Conservation (phyloP, 768 basidiomycete genomes). For the Lactarius hengduanensis region DNA sequence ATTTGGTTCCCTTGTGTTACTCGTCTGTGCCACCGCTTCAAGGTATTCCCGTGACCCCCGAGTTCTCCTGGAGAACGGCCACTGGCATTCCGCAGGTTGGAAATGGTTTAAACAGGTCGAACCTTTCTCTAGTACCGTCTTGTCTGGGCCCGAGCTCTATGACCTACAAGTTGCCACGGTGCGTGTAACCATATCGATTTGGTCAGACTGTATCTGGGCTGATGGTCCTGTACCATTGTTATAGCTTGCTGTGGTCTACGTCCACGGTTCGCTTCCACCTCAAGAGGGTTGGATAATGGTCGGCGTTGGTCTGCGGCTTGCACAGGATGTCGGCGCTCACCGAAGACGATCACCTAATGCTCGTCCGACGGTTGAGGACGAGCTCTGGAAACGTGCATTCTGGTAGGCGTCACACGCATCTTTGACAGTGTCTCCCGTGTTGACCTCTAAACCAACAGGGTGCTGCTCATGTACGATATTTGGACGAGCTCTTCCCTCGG, state of each 20-base stretch:
- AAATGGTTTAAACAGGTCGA: constrained; percentile 59
- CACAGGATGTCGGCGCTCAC: constrained; percentile 78
- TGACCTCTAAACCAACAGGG: constrained; percentile 37
- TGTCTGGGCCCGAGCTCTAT: constrained; percentile 57
- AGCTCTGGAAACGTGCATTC: constrained; percentile 74
- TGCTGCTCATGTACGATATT: constrained; percentile 48
- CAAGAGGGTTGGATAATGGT: constrained; percentile 56
- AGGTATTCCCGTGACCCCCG: constrained; percentile 24
- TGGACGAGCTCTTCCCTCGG: constrained; percentile 52
- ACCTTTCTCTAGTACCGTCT: constrained; percentile 52
- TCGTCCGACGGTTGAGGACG: constrained; percentile 54
- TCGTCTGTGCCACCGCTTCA: constrained; percentile 26
- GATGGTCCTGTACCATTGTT: background rate
- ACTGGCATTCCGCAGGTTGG: constrained; percentile 42
- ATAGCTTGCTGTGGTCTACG: constrained; percentile 40
- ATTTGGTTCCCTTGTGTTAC: constrained; percentile 24
- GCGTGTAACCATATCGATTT: constrained; percentile 20
- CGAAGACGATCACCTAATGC: constrained; percentile 43
- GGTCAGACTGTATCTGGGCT: background rate
- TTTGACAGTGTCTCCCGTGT: background rate
- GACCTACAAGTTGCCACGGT: constrained; percentile 71
- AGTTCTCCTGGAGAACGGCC: constrained; percentile 14
- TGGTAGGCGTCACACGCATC: constrained; percentile 41
- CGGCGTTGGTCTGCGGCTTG: constrained; percentile 63
- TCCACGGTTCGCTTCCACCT: constrained; percentile 45